A percentile compares a stretch with the other conserved stretches of the same genome.
Conservation (phyloP, 2,329 filamentous ascomycete species). For the Colletotrichum paranaense region DNA sequence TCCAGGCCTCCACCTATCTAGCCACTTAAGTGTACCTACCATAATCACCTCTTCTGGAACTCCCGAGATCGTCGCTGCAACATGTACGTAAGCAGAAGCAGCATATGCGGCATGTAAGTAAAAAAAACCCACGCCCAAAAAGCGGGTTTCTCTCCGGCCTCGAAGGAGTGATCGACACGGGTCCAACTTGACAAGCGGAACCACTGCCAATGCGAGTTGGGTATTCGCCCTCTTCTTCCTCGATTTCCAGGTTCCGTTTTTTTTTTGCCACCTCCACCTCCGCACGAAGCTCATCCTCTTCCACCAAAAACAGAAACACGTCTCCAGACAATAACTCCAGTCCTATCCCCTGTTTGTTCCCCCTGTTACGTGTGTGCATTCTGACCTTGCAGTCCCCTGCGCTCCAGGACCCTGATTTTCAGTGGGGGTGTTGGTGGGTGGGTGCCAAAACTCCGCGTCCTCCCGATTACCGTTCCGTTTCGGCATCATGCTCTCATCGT, state of each 20-base stretch:
- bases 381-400: background rate
- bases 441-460: background rate
- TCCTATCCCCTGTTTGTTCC: background rate
- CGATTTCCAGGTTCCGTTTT: background rate
- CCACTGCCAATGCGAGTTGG: background rate
- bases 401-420: constrained; percentile 5
- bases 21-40: background rate
- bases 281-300: background rate
- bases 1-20: background rate
- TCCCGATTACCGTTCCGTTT: constrained; percentile 5
- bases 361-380: background rate
- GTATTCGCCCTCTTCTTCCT: too few species aligned
- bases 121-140: background rate
- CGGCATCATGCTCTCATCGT: constrained; percentile 21
- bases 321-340: background rate
- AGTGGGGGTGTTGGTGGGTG: background rate
- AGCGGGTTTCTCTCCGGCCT: background rate
- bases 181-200: background rate
- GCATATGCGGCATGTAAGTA: background rate
- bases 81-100: background rate
- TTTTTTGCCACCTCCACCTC: background rate
- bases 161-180: background rate
- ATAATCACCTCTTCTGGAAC: background rate
- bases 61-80: constrained; percentile 13
- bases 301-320: background rate